Base-by-base conservation (phyloP, 768 basidiomycete species). In the Tricholoma furcatifolium region DNA sequence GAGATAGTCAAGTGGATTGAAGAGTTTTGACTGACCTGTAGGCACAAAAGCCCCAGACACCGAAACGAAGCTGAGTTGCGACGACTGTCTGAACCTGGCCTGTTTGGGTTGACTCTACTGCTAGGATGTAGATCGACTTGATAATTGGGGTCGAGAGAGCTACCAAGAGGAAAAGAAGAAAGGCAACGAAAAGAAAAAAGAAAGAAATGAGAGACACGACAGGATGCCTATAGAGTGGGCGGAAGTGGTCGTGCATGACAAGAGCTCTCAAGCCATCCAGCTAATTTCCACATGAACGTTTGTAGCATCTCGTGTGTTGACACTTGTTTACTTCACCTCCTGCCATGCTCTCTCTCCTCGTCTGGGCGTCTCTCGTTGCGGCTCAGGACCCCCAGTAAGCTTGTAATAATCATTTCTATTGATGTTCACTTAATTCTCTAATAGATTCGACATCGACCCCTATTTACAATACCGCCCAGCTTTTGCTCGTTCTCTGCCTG, bases 401-500 rank as follows among this genome's bases (percentile, higher is more conserved):
- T 18, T 49, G 15, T 2, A 9, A 8, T 31, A 23, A 1, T 12
- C 21, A n/a, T 2, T 24, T n/a, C n/a, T 6, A n/a, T n/a, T n/a
- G n/a, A n/a, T n/a, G n/a, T n/a, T n/a, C n/a, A n/a, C 17, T 24
- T 3, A 34, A 34, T 35, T 1, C 3, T 38, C 15, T 1, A 38
- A n/a, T 35, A 72, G 70, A 0, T 74, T 63, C 40, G 3, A 59
- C 0, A 49, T 61, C 6, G 90, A 96, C 67, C 94, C 94, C 1
- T 91, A 92, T 62, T 80, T 95, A 30, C 54, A 71, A 7, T 93
- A 74, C 62, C 82, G 91, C 12, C 96, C 96, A 0, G 69, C 76
- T 0, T 98, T 97, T 63, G 86, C 87, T 6, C 86, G 87, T 55
- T 94, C 95, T 0, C 81, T 98, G 14, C 94, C 96, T 2, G 81